Evolutionary conservation across 495 filamentous ascomycete genomes (phyloP), one percentile per base, ranked within the genome.

Genomic region (Neurospora sp.): DNA sequence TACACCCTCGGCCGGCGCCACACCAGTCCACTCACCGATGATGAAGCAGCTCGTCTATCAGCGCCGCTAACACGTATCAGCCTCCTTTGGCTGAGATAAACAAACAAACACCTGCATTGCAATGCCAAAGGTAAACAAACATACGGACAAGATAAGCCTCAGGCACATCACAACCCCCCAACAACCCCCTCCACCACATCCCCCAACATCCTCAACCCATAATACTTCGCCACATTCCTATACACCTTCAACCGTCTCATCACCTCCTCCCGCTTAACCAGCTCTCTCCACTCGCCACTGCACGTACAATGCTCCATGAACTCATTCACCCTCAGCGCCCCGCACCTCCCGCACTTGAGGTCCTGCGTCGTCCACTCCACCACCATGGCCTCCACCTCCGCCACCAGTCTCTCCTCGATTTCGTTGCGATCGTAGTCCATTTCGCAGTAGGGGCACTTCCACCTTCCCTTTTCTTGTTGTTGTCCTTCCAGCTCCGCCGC

Each of bases 281-380:
- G 94, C 73, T 88, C 87, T 18, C 82, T 86, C 96, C 96, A 99
- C 59, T 82, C 85, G 8, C 96, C 95, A 69, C 91, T 91, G 83
- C 96, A 99, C 37, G 90, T 91, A 80, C 96, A 99, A 82, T 98
- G 95, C 81, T 98, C 96, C 90, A 94, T 91, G 78, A 98, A 96
- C 76, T 97, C 96, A 83, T 96, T 98, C 47, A 91, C 86, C 80
- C 94, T 86, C 41, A 93, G 75, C 68, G 84, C 82, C 8, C 83
- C 82, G 78, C 91, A 94, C 77, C 89, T 89, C 39, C 78, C 85
- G 74, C 96, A 99, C 79, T 93, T 94, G 65, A 98, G 82, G 80
- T 99, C 96, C 85, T 98, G 96, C 31, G 89, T 91, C 72, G 88
- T 87, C 93, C 97, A 98, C 78, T 90, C 89, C 39, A 91, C 88